phyloP scores from a whole-genome alignment of 352 stramenopile genomes.

The Halophytophthora batemanensis region DNA sequence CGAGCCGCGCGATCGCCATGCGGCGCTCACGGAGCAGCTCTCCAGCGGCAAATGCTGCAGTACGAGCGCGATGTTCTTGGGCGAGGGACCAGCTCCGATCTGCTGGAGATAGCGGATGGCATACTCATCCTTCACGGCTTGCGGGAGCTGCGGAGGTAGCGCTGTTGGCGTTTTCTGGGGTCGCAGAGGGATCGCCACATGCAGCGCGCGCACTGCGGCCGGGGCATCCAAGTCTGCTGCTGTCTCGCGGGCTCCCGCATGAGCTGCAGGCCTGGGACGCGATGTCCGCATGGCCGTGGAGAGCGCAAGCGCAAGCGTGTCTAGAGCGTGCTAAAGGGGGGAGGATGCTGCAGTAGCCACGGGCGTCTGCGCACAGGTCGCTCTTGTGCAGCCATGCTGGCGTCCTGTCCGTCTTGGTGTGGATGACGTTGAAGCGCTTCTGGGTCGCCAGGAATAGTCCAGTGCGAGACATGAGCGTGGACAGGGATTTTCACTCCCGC shows the following conservation, averaged over 20 bases:
- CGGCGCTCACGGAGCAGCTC: conserved; percentile 50
- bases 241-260: neutral
- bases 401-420: no score
- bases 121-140: conserved; percentile 59
- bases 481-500: no score
- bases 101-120: conserved; percentile 69
- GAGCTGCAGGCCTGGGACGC: conserved; percentile 7
- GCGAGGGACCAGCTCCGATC: conserved; percentile 44
- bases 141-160: conserved; percentile 39
- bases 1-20: conserved; percentile 58
- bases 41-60: conserved; percentile 63
- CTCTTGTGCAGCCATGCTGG: no score
- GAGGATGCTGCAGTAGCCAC: no score
- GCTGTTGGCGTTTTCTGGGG: conserved; percentile 43
- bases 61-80: conserved; percentile 60
- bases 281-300: conserved; percentile 6
- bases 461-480: no score
- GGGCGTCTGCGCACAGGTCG: no score
- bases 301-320: neutral
- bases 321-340: neutral
- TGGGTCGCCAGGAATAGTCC: no score
- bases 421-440: no score
- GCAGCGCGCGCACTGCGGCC: conserved; percentile 38
- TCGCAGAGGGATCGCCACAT: conserved; percentile 55
- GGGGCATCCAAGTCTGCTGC: conserved; percentile 18